A percentile compares a stretch with the other conserved stretches of the same genome.
These are phyloP conservation scores for Silybum marianum DNA, from an alignment of 129 eudicot genomes.

Conservation along the genomic window DNA sequence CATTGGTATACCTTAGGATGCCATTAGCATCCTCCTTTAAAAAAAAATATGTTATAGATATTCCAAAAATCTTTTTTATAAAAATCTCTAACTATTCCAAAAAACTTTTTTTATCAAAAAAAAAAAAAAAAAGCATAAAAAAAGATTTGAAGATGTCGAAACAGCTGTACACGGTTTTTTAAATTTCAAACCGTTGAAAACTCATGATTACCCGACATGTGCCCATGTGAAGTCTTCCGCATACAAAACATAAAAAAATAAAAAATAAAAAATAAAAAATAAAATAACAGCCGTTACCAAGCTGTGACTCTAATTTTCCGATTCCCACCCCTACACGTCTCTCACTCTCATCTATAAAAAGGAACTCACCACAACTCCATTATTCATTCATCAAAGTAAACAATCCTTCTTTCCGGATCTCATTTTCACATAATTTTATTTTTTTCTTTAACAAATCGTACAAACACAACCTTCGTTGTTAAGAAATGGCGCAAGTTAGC, in stretches of 20 bases:
- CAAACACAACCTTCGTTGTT: background rate
- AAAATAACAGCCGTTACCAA: slow-evolving; percentile 13
- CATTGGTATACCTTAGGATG: no score
- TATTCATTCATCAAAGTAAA: background rate
- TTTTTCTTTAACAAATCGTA: background rate
- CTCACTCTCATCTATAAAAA: slow-evolving; percentile 5
- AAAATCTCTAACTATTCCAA: no score
- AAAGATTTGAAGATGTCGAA: no score
- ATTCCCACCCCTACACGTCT: background rate
- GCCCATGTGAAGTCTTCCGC: background rate
- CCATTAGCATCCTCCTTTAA: no score
- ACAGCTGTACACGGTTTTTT: slow-evolving; percentile 36
- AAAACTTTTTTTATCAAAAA: no score
- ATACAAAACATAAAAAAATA: no score
- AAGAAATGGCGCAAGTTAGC: slow-evolving; percentile 37
- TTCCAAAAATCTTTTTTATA: no score
- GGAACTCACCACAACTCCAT: background rate
- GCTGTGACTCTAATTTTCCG: slow-evolving; percentile 18
- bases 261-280: background rate
- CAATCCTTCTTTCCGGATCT: no score
- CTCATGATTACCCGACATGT: slow-evolving; percentile 19
- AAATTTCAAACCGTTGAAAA: slow-evolving; percentile 28
- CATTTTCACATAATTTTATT: no score
- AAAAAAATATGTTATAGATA: no score
- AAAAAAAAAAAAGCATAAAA: no score